A percentile compares a stretch with the other conserved stretches of the same genome.
Conservation (phyloP, 176 grass and related monocot genomes). For the Cenchrus fungigraminus region DNA sequence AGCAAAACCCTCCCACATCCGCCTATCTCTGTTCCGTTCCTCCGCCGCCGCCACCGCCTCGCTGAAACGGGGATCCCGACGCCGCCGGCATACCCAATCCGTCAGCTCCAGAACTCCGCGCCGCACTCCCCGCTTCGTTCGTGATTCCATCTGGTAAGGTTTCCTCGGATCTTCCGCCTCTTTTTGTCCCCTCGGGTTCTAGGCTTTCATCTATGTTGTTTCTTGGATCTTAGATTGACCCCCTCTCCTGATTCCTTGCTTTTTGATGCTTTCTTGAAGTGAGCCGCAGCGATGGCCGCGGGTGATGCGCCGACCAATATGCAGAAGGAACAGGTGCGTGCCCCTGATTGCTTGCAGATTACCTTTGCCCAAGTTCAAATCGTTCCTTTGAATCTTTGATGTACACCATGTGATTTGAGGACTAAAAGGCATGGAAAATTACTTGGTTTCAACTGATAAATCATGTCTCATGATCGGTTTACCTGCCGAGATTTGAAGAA, state of each 20-base stretch:
- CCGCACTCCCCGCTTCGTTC: neutral
- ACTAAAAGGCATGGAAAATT: neutral
- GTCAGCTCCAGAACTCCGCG: neutral
- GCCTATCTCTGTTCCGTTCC: neutral
- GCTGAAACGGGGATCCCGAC: neutral
- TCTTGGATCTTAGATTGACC: neutral
- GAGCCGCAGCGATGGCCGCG: conserved; percentile 18
- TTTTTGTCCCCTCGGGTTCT: neutral
- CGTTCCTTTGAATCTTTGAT: neutral
- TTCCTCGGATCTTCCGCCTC: neutral
- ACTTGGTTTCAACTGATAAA: neutral
- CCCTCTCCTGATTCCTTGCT: neutral
- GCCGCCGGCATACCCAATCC: neutral
- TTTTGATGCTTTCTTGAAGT: neutral
- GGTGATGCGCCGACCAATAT: conserved; percentile 23
- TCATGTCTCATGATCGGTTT: too few species aligned
- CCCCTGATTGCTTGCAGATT: neutral
- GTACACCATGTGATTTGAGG: neutral
- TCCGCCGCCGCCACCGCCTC: neutral
- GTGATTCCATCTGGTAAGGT: neutral
- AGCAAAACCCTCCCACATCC: neutral
- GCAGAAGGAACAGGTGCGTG: conserved; percentile 45
- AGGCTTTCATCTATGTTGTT: neutral
- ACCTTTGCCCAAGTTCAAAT: neutral
- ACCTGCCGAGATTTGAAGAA: neutral